Percentiles rank a stretch among this genome's conserved stretches.
phyloP scores from a whole-genome alignment of 2,329 filamentous ascomycete genomes.

The Hypomyces rosellus region DNA sequence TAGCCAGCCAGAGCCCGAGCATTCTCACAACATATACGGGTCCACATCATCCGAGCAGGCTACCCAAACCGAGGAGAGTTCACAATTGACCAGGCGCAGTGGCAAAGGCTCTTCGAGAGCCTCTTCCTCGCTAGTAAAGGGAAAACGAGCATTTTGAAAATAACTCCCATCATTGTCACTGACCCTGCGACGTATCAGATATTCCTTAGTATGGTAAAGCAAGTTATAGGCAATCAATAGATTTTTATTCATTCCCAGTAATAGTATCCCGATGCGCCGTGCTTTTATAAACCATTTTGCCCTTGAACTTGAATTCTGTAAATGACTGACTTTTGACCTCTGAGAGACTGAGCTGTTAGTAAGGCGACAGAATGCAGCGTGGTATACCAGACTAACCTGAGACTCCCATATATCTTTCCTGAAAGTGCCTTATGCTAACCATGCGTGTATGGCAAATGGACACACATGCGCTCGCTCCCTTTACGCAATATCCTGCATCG shows the following conservation, averaged over 20 bases:
- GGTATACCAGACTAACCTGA: too few species aligned
- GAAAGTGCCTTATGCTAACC: neutral
- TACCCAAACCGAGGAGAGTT: too few species aligned
- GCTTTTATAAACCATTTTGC: neutral
- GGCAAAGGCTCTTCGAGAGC: too few species aligned
- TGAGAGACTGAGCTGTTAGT: neutral
- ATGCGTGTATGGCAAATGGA: neutral
- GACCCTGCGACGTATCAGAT: too few species aligned
- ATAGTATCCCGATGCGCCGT: neutral
- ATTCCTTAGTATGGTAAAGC: too few species aligned
- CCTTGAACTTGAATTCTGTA: neutral
- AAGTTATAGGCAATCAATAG: neutral
- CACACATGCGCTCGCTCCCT: neutral
- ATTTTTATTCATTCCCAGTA: neutral
- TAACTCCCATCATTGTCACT: too few species aligned
- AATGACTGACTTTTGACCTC: neutral
- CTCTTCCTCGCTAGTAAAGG: too few species aligned
- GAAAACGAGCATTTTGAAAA: too few species aligned
- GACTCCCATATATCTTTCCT: neutral
- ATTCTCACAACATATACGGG: too few species aligned
- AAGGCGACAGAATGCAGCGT: neutral
- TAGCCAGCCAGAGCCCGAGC: too few species aligned
- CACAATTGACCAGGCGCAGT: too few species aligned
- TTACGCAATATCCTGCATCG: conserved; percentile 18
- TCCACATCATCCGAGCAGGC: too few species aligned